Conservation (phyloP, 208 protist genomes). For the Trypanosoma mega region DNA sequence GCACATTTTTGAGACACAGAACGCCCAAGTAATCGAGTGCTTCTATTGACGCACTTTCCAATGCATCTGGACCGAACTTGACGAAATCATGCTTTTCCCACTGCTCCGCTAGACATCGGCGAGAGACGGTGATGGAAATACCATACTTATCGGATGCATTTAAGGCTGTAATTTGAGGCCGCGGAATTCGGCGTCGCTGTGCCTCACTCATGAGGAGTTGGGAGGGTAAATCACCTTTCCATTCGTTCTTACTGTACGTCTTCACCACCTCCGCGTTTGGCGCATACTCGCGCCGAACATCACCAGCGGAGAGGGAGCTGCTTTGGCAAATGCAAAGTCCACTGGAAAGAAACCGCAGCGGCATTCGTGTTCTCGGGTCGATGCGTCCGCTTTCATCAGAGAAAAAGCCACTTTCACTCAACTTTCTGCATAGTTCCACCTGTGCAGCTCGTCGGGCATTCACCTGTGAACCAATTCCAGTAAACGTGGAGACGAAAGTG, state of each 20-base stretch:
- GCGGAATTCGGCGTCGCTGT: background rate
- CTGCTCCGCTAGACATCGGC: background rate
- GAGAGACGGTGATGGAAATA: background rate
- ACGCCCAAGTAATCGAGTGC: conserved; percentile 7
- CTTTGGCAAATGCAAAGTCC: conserved; percentile 13
- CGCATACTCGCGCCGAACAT: background rate
- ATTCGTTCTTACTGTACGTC: background rate
- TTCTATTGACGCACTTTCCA: conserved; percentile 3
- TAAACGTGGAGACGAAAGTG: no score
- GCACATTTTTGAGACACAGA: conserved; percentile 3
- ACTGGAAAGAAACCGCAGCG: conserved; percentile 4
- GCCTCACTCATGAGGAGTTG: background rate
- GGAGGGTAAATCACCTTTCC: background rate
- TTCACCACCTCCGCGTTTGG: conserved; percentile 1
- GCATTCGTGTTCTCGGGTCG: background rate
- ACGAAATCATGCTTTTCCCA: background rate
- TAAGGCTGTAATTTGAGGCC: background rate
- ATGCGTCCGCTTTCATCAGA: background rate
- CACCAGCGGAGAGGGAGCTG: background rate
- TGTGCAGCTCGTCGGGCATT: no score
- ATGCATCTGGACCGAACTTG: background rate
- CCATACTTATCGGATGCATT: background rate
- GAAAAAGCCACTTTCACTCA: background rate
- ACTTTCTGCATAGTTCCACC: no score
- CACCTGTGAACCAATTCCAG: no score